Evolutionary conservation across 1,139 yeast genomes (phyloP), one percentile per base, ranked within the genome.

Genomic region (Sugiyamaella xylanicola): DNA sequence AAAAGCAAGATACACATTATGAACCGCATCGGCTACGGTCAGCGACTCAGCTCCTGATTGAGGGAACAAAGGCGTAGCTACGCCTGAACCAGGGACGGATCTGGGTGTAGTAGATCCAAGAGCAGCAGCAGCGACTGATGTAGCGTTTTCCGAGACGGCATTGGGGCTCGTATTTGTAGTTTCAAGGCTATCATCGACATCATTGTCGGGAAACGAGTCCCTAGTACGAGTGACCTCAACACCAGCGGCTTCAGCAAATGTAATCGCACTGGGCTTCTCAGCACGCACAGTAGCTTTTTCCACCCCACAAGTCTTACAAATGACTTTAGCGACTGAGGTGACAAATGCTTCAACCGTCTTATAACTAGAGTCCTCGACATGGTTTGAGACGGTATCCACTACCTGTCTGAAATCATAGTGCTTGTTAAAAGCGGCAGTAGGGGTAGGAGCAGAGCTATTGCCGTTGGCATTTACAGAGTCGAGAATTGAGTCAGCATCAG

Each of bases 331-430:
- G 21, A 90, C 85, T 11, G 84, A 80, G 58, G 84, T 81, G 2
- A 88, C 95, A 58, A 93, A 77, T 0, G 98, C 97, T 68, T 93
- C 99, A 1, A 93, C 96, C 0, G 99, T 93, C 66, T 89, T 87
- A 74, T 89, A 93, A 61, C 85, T 83, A 1, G 96, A 82, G 16
- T 70, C 71, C 65, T 88, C 96, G 8, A 90, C 89, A 65, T 84
- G 87, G 1, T 68, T 66, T 0, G 81, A 61, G 16, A 73, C 69
- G 4, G 57, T 59, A 27, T 72, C 71, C 11, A 68, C 68, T n/a
- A 72, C 65, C 25, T 63, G 61, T 22, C 68, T 61, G 56, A 65
- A 65, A 57, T 69, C 69, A 56, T 70, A 69, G 17, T 60, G 59
- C 51, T 66, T 62, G 53, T 59, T 61, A 54, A 69, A 56, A 37